Conservation (phyloP, 345 rosid species). For the Iberis pinnata region DNA sequence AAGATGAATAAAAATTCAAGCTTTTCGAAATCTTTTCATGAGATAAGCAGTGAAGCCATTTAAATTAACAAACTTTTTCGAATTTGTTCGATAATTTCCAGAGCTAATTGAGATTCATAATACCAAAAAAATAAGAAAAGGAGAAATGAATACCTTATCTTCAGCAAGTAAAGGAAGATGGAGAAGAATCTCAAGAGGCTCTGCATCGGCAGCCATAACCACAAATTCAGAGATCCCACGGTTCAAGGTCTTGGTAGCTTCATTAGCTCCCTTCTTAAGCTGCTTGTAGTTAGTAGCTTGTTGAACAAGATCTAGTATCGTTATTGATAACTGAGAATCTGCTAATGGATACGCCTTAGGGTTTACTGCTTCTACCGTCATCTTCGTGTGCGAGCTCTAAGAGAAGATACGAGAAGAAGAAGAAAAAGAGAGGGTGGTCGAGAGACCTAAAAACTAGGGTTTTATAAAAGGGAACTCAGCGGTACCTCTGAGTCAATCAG, state of each 20-base stretch:
- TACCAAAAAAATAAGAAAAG: not conserved
- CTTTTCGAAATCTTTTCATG: not conserved
- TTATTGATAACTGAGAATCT: slow-evolving; percentile 55
- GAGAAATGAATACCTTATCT: slow-evolving; percentile 44
- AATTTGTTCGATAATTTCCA: too few relatives aligned
- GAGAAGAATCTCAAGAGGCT: slow-evolving; percentile 80
- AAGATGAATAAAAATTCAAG: not conserved
- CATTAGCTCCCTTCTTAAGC: slow-evolving; percentile 90
- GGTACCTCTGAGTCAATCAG: not conserved
- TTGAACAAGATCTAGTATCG: slow-evolving; percentile 82
- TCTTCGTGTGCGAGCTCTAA: slow-evolving; percentile 9
- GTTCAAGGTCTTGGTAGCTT: slow-evolving; percentile 90
- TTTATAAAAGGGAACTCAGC: slow-evolving; percentile 1
- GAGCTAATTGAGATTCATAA: slow-evolving; percentile 1
- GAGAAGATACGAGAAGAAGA: not conserved
- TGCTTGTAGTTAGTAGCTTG: slow-evolving; percentile 95
- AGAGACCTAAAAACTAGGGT: not conserved
- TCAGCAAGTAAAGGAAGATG: slow-evolving; percentile 77
- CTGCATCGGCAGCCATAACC: slow-evolving; percentile 69
- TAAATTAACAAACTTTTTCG: not conserved
- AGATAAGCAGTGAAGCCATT: not conserved
- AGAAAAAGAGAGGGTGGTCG: not conserved
- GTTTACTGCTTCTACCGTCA: slow-evolving; percentile 53
- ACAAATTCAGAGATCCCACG: slow-evolving; percentile 89
- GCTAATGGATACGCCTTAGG: slow-evolving; percentile 89